Evolutionary conservation across 2,329 filamentous ascomycete genomes (phyloP).

Genomic region (Chaetomium olivaceum): DNA sequence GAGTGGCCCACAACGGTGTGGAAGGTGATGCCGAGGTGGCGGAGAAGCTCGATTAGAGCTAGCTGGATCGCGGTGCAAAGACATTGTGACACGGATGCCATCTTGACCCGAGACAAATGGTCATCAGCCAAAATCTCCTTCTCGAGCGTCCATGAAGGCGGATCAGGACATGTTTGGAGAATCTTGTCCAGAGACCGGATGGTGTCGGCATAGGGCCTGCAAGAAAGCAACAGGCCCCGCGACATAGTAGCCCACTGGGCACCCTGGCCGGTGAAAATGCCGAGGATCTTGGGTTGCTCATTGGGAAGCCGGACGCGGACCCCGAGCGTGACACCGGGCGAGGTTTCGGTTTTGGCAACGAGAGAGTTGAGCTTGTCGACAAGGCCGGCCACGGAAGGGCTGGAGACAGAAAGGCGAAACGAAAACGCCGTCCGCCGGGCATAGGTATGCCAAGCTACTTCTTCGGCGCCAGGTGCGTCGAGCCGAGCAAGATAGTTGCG

Average conservation of each 20-base stretch:
- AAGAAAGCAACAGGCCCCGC: conserved; percentile 36
- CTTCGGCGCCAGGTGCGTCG: conserved; percentile 12
- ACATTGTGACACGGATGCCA: conserved; percentile 50
- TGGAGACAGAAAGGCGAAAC: conserved; percentile 37
- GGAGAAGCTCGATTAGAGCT: conserved; percentile 39
- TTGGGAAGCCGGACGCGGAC: conserved; percentile 30
- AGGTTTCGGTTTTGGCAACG: conserved; percentile 25
- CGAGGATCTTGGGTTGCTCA: conserved; percentile 32
- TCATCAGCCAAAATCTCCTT: conserved; percentile 38
- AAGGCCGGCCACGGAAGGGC: conserved; percentile 30
- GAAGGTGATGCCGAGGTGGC: conserved; percentile 34
- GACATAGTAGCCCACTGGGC: conserved; percentile 49
- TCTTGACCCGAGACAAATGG: conserved; percentile 36
- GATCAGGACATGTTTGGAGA: conserved; percentile 33
- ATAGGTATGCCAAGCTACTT: conserved; percentile 41
- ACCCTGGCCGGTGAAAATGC: conserved; percentile 49
- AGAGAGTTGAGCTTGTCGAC: conserved; percentile 33
- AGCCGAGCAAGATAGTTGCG: conserved; percentile 35
- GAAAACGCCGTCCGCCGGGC: conserved; percentile 37
- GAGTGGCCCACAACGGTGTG: conserved; percentile 44
- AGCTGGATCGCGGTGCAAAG: conserved; percentile 57
- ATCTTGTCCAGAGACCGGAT: conserved; percentile 40
- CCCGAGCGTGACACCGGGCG: conserved; percentile 18
- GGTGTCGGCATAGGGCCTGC: conserved; percentile 37
- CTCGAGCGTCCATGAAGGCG: conserved; percentile 39